Base-by-base conservation (phyloP, 495 filamentous ascomycete species). In the Neurospora sp. region DNA sequence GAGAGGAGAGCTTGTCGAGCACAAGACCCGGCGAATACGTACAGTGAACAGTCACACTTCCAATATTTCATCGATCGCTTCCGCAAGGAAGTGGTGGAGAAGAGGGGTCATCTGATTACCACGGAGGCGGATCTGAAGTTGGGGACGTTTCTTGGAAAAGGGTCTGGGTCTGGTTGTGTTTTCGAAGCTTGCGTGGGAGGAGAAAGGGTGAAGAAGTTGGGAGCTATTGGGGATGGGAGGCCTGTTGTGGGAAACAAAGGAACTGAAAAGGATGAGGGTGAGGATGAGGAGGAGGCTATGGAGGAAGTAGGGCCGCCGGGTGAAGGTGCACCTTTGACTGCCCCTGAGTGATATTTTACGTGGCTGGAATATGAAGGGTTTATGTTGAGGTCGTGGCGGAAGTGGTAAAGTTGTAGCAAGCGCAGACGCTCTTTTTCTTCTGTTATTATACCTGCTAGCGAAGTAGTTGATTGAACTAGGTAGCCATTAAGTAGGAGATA, bases 111-210 rank as follows among this genome's bases (percentile, higher is more conserved):
- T 66, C 54, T 66, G 14, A 27, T 35, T 27, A 66, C 54, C 1
- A 66, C 54, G 14, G 54, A 66, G 12, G 54, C 11, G 14, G 54
- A 66, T 37, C 54, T 66, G 27, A 66, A 66, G 27, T 16, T 66
- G 14, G 54, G 54, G 27, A 66, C 54, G 74, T 76, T 79, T 18
- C 70, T 46, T 69, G 12, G 37, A 14, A 39, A 72, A 31, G 62
- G 18, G 35, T 0, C 42, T 54, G 5, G 14, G 31, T 9, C 48
- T 7, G 31, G 18, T 31, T 9, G 40, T 5, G n/a, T 39, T 62
- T 27, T 38, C 42, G 27, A 20, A 10, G n/a, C 4, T 41, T 39
- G 16, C n/a, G 12, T 35, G 23, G 18, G 40, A 35, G 23, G 18
- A 0, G 27, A 3, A 2, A 5, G 4, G 12, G 7, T 0, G 14